A percentile compares a stretch with the other conserved stretches of the same genome.
Conservation (phyloP, 495 filamentous ascomycete genomes). For the Aspergillus affinis region DNA sequence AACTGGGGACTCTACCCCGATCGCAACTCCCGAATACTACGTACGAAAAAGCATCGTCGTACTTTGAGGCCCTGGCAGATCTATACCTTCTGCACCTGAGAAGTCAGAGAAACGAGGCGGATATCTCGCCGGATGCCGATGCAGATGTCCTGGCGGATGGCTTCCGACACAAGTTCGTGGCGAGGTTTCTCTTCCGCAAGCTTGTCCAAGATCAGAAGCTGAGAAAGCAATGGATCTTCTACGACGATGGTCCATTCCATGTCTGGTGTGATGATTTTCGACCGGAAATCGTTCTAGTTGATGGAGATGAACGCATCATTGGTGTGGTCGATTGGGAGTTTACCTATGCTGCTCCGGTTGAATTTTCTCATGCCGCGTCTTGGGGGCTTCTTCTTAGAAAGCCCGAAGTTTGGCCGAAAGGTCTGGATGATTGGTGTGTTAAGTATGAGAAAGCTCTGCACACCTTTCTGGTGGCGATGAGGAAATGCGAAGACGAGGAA, state of each 20-base stretch:
- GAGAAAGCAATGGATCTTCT: neutral
- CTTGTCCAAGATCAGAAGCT: conserved; percentile 28
- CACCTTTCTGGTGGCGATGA: conserved; percentile 21
- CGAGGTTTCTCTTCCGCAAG: conserved; percentile 38
- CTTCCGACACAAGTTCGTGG: conserved; percentile 40
- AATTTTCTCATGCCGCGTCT: conserved; percentile 21
- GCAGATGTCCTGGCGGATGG: conserved; percentile 34
- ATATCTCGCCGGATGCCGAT: conserved; percentile 34
- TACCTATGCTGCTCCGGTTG: conserved; percentile 14
- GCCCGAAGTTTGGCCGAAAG: conserved; percentile 26
- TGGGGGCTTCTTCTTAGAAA: conserved; percentile 43
- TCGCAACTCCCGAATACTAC: conserved; percentile 35
- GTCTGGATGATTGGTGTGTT: conserved; percentile 24
- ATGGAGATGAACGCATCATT: conserved; percentile 9
- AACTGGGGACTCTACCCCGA: conserved; percentile 25
- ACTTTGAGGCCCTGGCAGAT: conserved; percentile 38
- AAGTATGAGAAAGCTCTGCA: conserved; percentile 19
- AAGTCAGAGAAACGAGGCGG: conserved; percentile 40
- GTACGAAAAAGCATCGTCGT: conserved; percentile 33
- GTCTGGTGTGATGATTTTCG: conserved; percentile 27
- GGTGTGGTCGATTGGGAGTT: conserved; percentile 18
- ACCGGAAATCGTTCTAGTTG: conserved; percentile 25
- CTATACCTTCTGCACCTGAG: conserved; percentile 40
- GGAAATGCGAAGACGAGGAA: conserved; percentile 13
- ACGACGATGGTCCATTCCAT: conserved; percentile 7